phyloP scores from a whole-genome alignment of 2,329 filamentous ascomycete species.

The Plenodomus lindquistii region DNA sequence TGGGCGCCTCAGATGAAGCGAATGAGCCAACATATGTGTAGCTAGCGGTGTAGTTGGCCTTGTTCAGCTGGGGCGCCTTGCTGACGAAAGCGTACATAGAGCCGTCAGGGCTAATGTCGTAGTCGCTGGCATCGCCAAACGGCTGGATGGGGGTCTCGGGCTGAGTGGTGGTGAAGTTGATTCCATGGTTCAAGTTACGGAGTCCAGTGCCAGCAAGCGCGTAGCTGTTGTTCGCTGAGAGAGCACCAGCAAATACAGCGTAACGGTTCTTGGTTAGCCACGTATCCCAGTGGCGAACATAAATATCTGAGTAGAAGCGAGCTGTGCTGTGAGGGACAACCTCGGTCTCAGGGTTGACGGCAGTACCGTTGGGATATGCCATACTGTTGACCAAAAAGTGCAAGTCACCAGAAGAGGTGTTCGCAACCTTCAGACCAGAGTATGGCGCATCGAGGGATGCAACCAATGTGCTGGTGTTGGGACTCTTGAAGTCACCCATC shows the following conservation, averaged over 20 bases:
- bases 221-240: conserved; percentile 47
- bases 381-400: conserved; percentile 60
- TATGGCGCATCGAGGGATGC: conserved; percentile 52
- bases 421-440: conserved; percentile 54
- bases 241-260: conserved; percentile 72
- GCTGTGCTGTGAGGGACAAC: conserved; percentile 64
- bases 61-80: conserved; percentile 72
- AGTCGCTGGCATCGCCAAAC: conserved; percentile 77
- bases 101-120: conserved; percentile 70
- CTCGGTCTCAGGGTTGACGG: conserved; percentile 68
- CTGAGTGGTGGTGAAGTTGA: conserved; percentile 56
- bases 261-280: conserved; percentile 72
- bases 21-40: conserved; percentile 77
- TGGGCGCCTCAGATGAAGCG: conserved; percentile 55
- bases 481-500: conserved; percentile 38
- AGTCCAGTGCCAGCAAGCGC: conserved; percentile 40
- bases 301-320: conserved; percentile 73
- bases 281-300: conserved; percentile 80
- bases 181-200: conserved; percentile 63
- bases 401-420: conserved; percentile 44
- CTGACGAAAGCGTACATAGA: conserved; percentile 68
- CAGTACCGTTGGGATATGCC: conserved; percentile 69
- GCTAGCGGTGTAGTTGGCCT: conserved; percentile 77
- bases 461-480: conserved; percentile 35
- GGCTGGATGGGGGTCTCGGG: conserved; percentile 72